These are phyloP conservation scores for Phytophthora boehmeriae DNA, from an alignment of 352 stramenopile species.

Conservation along the genomic window DNA sequence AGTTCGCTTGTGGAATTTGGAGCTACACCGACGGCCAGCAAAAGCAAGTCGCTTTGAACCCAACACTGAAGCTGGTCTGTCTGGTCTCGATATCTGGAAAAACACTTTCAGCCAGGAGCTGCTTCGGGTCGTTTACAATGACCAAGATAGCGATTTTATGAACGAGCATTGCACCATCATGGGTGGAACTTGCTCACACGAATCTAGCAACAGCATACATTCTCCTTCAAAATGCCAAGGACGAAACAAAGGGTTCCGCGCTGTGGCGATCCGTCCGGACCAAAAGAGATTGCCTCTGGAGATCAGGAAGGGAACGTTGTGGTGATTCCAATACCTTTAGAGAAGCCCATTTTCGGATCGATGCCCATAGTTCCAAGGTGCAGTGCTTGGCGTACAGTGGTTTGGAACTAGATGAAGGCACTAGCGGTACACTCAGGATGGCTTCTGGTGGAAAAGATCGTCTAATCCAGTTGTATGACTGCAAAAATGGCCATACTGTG, in stretches of 20 bases:
- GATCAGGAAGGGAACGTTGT: constrained; percentile 76
- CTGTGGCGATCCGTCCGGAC: constrained; percentile 58
- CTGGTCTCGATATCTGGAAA: constrained; percentile 48
- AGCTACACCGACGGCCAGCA: constrained; percentile 55
- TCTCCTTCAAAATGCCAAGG: constrained; percentile 36
- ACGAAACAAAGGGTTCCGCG: constrained; percentile 47
- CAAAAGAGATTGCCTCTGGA: constrained; percentile 67
- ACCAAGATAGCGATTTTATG: constrained; percentile 47
- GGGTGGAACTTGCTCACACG: constrained; percentile 57
- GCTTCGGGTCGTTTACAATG: constrained; percentile 71
- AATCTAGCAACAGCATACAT: constrained; percentile 51
- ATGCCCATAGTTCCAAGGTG: constrained; percentile 75
- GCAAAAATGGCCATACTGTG: constrained; percentile 32
- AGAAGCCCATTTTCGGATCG: constrained; percentile 44
- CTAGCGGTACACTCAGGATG: constrained; percentile 42
- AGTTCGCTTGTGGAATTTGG: constrained; percentile 86
- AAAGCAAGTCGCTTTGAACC: constrained; percentile 37
- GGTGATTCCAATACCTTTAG: constrained; percentile 50
- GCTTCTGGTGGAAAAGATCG: constrained; percentile 80
- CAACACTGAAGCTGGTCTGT: constrained; percentile 3
- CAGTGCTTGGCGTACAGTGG: constrained; percentile 65
- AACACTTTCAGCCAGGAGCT: constrained; percentile 80
- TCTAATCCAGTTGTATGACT: constrained; percentile 85
- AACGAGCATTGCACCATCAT: constrained; percentile 50
- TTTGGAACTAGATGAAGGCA: constrained; percentile 4